A percentile compares a stretch with the other conserved stretches of the same genome.
These are phyloP conservation scores for Leccinum longicurvipes DNA, from an alignment of 768 basidiomycete genomes.

Conservation along the genomic window DNA sequence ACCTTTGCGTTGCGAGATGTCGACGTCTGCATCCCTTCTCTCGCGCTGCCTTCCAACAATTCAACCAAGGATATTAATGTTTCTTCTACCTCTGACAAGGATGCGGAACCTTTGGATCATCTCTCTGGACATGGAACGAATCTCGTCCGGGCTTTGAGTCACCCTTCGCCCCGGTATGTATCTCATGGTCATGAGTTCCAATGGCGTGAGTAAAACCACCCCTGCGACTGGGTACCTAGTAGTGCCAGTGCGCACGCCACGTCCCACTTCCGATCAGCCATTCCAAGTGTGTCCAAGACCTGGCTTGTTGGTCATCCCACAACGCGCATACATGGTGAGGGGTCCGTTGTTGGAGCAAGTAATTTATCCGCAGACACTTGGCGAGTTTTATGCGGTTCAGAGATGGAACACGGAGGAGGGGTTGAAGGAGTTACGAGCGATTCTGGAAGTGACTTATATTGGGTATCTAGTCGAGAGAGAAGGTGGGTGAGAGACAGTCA, in stretches of 20 bases:
- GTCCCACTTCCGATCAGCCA: constrained; percentile 27
- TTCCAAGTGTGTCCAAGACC: constrained; percentile 32
- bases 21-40: too few species aligned
- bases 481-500: constrained; percentile 84
- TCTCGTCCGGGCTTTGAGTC: too few species aligned
- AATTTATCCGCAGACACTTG: constrained; percentile 72
- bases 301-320: constrained; percentile 83
- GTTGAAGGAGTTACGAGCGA: too few species aligned
- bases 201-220: constrained; percentile 89
- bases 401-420: constrained; percentile 46
- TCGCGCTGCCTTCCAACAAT: neutral
- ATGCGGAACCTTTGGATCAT: constrained; percentile 11
- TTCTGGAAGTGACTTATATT: constrained; percentile 78
- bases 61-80: constrained; percentile 3
- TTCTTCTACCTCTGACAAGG: constrained; percentile 11
- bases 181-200: too few species aligned
- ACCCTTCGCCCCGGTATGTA: too few species aligned
- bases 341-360: constrained; percentile 90
- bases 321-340: constrained; percentile 87
- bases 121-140: too few species aligned
- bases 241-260: constrained; percentile 32
- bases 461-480: constrained; percentile 83
- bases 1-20: constrained; percentile 60
- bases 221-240: constrained; percentile 75
- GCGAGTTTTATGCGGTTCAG: constrained; percentile 70